These are phyloP conservation scores for Parasarocladium wereldwijsianum DNA, from an alignment of 2,329 filamentous ascomycete species.

Conservation along the genomic window DNA sequence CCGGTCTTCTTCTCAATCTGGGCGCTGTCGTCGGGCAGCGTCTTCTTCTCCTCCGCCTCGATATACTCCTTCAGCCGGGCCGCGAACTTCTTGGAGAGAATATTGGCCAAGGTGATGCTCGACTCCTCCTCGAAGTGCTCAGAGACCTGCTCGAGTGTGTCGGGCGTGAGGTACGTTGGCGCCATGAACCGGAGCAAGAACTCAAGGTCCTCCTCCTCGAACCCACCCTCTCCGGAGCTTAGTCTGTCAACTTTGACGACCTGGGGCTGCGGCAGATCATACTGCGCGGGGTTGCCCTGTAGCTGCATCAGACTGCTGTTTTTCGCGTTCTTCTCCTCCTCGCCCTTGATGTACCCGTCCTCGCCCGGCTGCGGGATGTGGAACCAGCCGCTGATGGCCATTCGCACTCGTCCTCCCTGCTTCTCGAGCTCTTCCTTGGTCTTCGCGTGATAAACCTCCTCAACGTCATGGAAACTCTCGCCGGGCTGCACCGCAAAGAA, in stretches of 20 bases:
- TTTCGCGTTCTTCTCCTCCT: conserved; percentile 77
- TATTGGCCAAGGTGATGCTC: conserved; percentile 65
- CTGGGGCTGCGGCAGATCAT: conserved; percentile 61
- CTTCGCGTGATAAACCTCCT: conserved; percentile 77
- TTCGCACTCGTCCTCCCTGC: conserved; percentile 67
- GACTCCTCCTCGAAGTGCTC: conserved; percentile 72
- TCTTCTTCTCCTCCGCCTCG: conserved; percentile 42
- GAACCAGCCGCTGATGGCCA: conserved; percentile 99
- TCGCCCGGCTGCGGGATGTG: conserved; percentile 94
- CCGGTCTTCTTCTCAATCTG: conserved; percentile 42
- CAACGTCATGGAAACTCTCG: conserved; percentile 98
- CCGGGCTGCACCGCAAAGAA: conserved; percentile 98
- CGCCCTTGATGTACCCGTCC: conserved; percentile 75
- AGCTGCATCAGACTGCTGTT: conserved; percentile 88
- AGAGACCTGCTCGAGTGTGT: conserved; percentile 70
- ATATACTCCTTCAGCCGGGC: conserved; percentile 57
- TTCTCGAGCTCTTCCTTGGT: conserved; percentile 44
- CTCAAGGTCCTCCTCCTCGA: conserved; percentile 70
- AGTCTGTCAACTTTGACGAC: conserved; percentile 31
- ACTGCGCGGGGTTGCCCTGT: conserved; percentile 79
- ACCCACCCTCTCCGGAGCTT: conserved; percentile 32
- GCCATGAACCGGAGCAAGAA: conserved; percentile 85
- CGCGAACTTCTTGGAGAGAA: conserved; percentile 68
- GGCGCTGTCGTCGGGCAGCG: conserved; percentile 28
- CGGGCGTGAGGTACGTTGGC: conserved; percentile 81